Conservation (phyloP, 1,139 yeast genomes). For the Citeromyces hawaiiensis region DNA sequence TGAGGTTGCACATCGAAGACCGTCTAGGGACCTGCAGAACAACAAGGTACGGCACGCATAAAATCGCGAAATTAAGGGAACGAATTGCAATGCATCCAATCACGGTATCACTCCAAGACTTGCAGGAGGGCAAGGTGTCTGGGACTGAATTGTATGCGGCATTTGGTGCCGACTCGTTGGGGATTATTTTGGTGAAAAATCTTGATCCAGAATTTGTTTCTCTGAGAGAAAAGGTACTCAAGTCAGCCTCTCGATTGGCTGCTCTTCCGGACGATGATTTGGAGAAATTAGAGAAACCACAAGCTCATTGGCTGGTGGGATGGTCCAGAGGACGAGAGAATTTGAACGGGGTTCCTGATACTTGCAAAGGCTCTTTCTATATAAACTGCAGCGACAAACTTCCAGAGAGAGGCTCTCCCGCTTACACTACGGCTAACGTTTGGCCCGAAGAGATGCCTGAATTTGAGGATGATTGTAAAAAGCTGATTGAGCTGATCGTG, state of each 20-base stretch:
- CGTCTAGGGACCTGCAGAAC: not conserved
- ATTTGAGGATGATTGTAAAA: constrained; percentile 25
- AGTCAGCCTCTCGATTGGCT: constrained; percentile 32
- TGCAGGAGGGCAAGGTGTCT: not conserved
- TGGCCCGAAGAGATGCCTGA: constrained; percentile 28
- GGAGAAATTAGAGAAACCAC: constrained; percentile 29
- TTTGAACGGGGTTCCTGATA: constrained; percentile 31
- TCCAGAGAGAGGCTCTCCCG: constrained; percentile 21
- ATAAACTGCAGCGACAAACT: constrained; percentile 36
- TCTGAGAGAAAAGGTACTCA: constrained; percentile 29
- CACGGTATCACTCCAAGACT: not conserved
- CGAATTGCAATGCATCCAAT: not conserved
- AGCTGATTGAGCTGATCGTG: constrained; percentile 31
- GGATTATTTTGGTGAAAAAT: constrained; percentile 32
- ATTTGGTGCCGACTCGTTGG: constrained; percentile 46
- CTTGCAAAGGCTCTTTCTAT: constrained; percentile 45
- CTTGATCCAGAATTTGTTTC: constrained; percentile 25
- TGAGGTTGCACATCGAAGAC: too few relatives aligned
- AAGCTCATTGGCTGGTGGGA: constrained; percentile 39
- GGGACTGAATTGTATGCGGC: constrained; percentile 16
- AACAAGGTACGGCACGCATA: not conserved
- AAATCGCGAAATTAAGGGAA: not conserved
- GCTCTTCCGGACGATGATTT: constrained; percentile 23
- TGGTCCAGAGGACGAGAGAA: constrained; percentile 57
- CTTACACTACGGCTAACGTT: constrained; percentile 36